These are phyloP conservation scores for Blepharisma undulans DNA, from an alignment of 169 alveolate species.

Conservation along the genomic window DNA sequence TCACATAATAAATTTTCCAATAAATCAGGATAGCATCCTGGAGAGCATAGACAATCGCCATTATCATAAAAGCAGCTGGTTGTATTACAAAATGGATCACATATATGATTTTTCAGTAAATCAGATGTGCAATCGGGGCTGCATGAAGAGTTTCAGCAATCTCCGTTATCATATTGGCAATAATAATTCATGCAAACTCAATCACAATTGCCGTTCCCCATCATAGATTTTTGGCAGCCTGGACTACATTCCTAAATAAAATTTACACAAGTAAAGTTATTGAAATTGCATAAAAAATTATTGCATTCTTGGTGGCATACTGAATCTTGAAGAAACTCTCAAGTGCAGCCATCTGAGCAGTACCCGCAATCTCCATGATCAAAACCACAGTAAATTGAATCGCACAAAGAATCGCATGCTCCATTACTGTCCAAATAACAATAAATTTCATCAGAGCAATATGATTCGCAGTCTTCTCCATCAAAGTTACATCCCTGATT, in stretches of 20 bases:
- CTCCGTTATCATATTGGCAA: background rate
- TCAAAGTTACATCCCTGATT: too few relatives aligned
- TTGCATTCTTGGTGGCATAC: background rate
- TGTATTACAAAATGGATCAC: background rate
- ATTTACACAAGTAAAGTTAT: background rate
- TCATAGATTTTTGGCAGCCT: background rate
- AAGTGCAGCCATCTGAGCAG: background rate
- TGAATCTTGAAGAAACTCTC: background rate
- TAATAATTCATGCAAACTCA: background rate
- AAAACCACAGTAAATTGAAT: background rate
- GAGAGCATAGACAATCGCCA: background rate
- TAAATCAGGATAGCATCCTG: background rate
- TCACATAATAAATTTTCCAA: background rate
- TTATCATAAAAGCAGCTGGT: background rate
- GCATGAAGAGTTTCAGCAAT: background rate
- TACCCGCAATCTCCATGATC: constrained; percentile 20
- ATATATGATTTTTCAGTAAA: background rate
- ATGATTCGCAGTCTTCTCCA: background rate
- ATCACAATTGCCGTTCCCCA: background rate
- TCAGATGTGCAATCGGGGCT: background rate
- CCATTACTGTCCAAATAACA: background rate
- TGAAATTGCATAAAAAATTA: background rate
- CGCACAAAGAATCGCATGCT: background rate
- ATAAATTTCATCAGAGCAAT: background rate
- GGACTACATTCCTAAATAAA: background rate